Conservation (phyloP, 2,329 filamentous ascomycete species). For the Cordyceps cateniannulata region DNA sequence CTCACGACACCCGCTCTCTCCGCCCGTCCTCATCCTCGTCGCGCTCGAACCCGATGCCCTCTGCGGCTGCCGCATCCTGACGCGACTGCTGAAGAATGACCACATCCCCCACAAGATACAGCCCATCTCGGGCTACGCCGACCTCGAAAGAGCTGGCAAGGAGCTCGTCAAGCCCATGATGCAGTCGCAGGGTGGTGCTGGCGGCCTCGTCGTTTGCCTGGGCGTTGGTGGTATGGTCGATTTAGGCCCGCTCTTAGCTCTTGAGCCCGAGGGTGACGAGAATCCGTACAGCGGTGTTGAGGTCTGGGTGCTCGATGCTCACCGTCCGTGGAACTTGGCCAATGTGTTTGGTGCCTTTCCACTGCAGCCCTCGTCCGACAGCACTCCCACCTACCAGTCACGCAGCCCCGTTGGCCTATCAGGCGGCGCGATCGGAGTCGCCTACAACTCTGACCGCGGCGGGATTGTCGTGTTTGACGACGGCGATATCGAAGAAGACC, state of each 20-base stretch:
- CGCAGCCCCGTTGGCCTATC: slow-evolving; percentile 60
- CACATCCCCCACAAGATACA: slow-evolving; percentile 98
- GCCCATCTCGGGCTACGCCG: slow-evolving; percentile 85
- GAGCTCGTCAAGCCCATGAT: slow-evolving; percentile 82
- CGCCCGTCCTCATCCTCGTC: slow-evolving; percentile 84
- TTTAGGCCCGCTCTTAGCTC: slow-evolving; percentile 69
- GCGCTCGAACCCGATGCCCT: slow-evolving; percentile 93
- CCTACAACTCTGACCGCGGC: slow-evolving; percentile 72
- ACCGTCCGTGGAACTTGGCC: slow-evolving; percentile 87
- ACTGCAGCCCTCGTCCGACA: slow-evolving; percentile 44
- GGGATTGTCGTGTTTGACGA: slow-evolving; percentile 95
- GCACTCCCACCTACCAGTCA: slow-evolving; percentile 38
- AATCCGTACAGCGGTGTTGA: slow-evolving; percentile 75
- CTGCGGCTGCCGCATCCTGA: slow-evolving; percentile 91
- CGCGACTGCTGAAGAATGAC: slow-evolving; percentile 88
- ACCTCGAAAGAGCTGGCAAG: slow-evolving; percentile 72
- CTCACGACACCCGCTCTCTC: slow-evolving; percentile 81
- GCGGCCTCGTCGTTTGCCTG: slow-evolving; percentile 85
- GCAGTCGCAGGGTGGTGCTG: slow-evolving; percentile 72
- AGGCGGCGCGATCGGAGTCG: slow-evolving; percentile 62
- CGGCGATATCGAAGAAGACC: slow-evolving; percentile 83
- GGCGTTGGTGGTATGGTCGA: slow-evolving; percentile 91
- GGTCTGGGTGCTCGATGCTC: slow-evolving; percentile 88
- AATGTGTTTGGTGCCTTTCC: slow-evolving; percentile 83
- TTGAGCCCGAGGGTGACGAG: slow-evolving; percentile 59